Conservation (phyloP, 345 rosid genomes). For the Gossypium sturtianum region DNA sequence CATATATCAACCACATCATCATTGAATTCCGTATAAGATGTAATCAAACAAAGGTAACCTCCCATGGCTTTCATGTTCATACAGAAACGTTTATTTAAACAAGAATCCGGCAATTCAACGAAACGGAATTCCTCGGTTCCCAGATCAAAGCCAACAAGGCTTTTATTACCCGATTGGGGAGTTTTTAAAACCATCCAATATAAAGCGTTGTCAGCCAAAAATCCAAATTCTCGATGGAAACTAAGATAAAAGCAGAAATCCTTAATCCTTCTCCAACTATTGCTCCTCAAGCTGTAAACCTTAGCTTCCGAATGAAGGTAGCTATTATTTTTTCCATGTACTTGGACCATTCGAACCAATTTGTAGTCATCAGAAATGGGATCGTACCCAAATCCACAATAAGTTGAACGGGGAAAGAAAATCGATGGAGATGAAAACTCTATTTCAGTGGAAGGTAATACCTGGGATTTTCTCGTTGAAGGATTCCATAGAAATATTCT, state of each 20-base stretch:
- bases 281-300: constrained; percentile 30
- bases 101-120: constrained; percentile 21
- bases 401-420: too few species aligned
- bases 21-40: not conserved
- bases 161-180: constrained; percentile 29
- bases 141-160: constrained; percentile 1
- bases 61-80: constrained; percentile 29
- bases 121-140: not conserved
- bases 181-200: constrained; percentile 31
- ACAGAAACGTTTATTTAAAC: not conserved
- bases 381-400: constrained; percentile 43
- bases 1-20: not conserved
- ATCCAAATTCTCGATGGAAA: constrained; percentile 29
- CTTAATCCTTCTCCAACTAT: constrained; percentile 31
- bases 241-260: constrained; percentile 27
- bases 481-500: constrained; percentile 33
- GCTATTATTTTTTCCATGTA: constrained; percentile 5
- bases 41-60: constrained; percentile 21
- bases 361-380: constrained; percentile 26
- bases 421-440: not conserved
- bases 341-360: constrained; percentile 28
- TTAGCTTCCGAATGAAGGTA: constrained; percentile 25
- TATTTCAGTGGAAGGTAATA: not conserved
- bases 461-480: constrained; percentile 22
- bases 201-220: constrained; percentile 26